Conservation (phyloP, 257 asterid genomes). For the Linaria vulgaris region DNA sequence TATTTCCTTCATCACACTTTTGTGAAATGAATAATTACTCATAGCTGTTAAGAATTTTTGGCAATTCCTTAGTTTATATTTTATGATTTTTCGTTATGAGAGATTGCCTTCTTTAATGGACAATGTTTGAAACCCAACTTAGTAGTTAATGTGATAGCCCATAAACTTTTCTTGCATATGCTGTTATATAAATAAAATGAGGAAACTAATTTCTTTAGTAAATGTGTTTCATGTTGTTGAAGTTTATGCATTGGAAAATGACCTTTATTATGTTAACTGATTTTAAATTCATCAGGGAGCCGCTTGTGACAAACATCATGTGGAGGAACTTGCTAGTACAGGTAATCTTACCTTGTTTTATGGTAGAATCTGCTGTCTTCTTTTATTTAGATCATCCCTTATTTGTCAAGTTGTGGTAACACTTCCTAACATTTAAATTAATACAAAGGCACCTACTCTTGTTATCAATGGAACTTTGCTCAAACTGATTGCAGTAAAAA, state of each 20-base stretch:
- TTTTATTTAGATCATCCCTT: not conserved
- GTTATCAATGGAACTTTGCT: too few species aligned
- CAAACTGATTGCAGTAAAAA: too few species aligned
- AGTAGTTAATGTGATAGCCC: too few species aligned
- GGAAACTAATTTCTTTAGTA: not conserved
- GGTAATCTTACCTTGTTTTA: slow-evolving; percentile 37
- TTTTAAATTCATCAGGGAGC: slow-evolving; percentile 61
- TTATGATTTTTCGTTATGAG: not conserved
- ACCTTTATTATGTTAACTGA: slow-evolving; percentile 8
- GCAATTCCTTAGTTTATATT: not conserved
- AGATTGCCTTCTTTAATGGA: too few species aligned
- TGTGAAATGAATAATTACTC: not conserved
- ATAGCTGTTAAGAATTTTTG: not conserved
- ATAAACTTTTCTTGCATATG: too few species aligned
- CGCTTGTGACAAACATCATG: slow-evolving; percentile 91
- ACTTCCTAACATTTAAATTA: too few species aligned
- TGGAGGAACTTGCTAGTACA: slow-evolving; percentile 93
- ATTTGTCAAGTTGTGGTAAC: not conserved
- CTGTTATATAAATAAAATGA: too few species aligned
- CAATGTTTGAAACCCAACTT: too few species aligned
- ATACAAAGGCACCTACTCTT: too few species aligned
- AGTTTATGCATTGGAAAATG: slow-evolving; percentile 13
- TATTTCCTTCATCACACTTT: not conserved
- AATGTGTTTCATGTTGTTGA: slow-evolving; percentile 8
- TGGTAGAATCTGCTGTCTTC: slow-evolving; percentile 8